Base-by-base conservation (phyloP, 2,329 filamentous ascomycete species). In the Metarhizium guizhouense region DNA sequence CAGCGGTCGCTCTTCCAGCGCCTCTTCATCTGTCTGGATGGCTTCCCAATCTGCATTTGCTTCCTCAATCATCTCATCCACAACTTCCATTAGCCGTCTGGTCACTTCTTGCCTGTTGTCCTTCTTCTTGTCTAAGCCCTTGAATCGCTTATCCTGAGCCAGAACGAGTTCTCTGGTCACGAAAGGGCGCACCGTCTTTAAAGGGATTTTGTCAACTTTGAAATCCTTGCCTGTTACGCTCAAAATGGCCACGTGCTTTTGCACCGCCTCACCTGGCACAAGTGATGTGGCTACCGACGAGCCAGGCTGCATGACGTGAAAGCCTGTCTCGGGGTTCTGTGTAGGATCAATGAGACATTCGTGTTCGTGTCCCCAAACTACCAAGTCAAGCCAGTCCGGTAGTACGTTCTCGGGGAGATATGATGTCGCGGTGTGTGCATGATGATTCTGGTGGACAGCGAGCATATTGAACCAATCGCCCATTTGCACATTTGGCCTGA, bases 361-460 rank as follows among this genome's bases (percentile, higher is more conserved):
- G 67, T 99, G 94, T 70, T 99, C 94, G 65, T 99, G 94, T 3
- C 94, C 94, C 94, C 94, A 99, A 52, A 99, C 81, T 0, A 99
- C 84, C 4, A 99, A 78, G 66, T 99, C 88, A 60, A 99, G 76
- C 74, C 95, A 97, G 18, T 90, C 85, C 0, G 94, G 95, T 0
- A 99, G 76, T 64, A 96, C 94, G 63, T 87, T 90, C 66, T 99
- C 95, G 0, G 95, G 93, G 0, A 99, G 79, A 66, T 96, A 97
- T n/a, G 89, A 87, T 0, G 93, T 97, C 18, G 92, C 84, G 0
- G 90, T 95, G 66, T 96, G 87, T 0, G 92, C 90, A 64, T 94
- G 85, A 65, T 97, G 94, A 63, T 99, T 99, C 67, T 99, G 94
- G 67, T 99, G 94, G 3, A 99, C 89, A 42, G 89, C 87, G 74